Conservation (phyloP, 129 eudicot species). For the Gnaphalium uliginosum region DNA sequence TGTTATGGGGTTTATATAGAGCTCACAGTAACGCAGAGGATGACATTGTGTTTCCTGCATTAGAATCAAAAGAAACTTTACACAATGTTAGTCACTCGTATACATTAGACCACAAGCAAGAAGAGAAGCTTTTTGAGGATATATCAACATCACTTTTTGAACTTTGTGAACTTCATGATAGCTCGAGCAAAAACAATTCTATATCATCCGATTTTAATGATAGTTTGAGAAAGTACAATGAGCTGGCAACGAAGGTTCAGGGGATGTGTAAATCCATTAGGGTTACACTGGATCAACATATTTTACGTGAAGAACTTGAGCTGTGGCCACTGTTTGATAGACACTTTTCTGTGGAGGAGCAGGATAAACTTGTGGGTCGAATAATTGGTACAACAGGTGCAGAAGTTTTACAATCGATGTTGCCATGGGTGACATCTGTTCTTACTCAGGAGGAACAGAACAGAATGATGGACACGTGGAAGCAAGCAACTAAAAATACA, state of each 20-base stretch:
- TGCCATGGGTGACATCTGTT: conserved; percentile 99
- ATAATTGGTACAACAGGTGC: conserved; percentile 99
- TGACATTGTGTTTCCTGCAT: conserved; percentile 96
- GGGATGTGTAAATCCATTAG: conserved; percentile 97
- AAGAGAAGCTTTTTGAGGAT: conserved; percentile 88
- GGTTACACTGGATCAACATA: conserved; percentile 96
- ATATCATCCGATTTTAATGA: conserved; percentile 33
- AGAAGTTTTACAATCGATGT: conserved; percentile 96
- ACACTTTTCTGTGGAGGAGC: conserved; percentile 93
- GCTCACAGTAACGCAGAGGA: conserved; percentile 99
- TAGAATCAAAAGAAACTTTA: conserved; percentile 91
- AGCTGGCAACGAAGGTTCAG: conserved; percentile 86
- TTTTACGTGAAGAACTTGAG: conserved; percentile 92
- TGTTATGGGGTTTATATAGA: conserved; percentile 93
- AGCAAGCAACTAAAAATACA: conserved; percentile 93
- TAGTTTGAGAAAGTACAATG: conserved; percentile 59
- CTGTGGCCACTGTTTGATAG: conserved; percentile 97
- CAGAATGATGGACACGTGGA: conserved; percentile 97
- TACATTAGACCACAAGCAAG: conserved; percentile 97
- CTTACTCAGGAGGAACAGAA: conserved; percentile 98
- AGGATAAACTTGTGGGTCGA: conserved; percentile 93
- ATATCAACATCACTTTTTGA: conserved; percentile 83
- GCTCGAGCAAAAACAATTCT: conserved; percentile 22
- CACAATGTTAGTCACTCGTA: conserved; percentile 98
- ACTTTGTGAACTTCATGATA: conserved; percentile 70